Evolutionary conservation across 139 green algal genomes (phyloP).

Genomic region (Chlamydomonas schloesseri): DNA sequence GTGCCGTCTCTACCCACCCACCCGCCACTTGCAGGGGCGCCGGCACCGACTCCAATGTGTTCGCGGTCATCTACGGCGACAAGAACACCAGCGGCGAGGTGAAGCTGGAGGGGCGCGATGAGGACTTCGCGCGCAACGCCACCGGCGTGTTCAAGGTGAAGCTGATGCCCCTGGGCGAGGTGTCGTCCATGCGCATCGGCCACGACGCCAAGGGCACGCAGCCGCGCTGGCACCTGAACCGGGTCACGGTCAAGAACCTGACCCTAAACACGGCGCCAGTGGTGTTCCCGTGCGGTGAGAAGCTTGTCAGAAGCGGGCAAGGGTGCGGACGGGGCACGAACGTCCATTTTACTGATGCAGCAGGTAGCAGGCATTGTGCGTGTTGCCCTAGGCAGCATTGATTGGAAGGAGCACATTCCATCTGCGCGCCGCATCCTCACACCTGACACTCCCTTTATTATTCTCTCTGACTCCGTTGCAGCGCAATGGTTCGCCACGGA

Average conservation of each 20-base stretch:
- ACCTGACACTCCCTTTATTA: too few relatives aligned
- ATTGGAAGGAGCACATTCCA: too few relatives aligned
- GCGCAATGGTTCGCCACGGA: constrained; percentile 55
- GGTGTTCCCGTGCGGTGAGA: constrained; percentile 58
- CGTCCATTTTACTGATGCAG: too few relatives aligned
- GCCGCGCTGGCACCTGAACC: constrained; percentile 60
- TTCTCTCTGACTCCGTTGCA: too few relatives aligned
- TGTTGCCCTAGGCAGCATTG: too few relatives aligned
- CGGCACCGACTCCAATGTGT: constrained; percentile 58
- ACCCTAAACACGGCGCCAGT: constrained; percentile 15
- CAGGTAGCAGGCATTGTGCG: too few relatives aligned
- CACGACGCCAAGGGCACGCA: constrained; percentile 59
- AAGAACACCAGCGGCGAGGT: constrained; percentile 53
- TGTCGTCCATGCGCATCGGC: constrained; percentile 50
- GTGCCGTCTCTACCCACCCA: too few relatives aligned
- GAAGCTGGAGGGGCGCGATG: constrained; percentile 54
- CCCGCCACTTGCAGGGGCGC: constrained; percentile 41
- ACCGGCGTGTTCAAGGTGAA: constrained; percentile 51
- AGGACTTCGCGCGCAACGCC: constrained; percentile 52
- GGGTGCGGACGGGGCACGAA: too few relatives aligned
- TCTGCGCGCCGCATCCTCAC: too few relatives aligned
- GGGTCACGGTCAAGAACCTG: constrained; percentile 54
- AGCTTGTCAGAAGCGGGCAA: too few relatives aligned
- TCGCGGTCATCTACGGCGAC: constrained; percentile 52
- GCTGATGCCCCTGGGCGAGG: constrained; percentile 49